Evolutionary conservation across 805 yeast species (phyloP).

Genomic region (Torulaspora delbrueckii): DNA sequence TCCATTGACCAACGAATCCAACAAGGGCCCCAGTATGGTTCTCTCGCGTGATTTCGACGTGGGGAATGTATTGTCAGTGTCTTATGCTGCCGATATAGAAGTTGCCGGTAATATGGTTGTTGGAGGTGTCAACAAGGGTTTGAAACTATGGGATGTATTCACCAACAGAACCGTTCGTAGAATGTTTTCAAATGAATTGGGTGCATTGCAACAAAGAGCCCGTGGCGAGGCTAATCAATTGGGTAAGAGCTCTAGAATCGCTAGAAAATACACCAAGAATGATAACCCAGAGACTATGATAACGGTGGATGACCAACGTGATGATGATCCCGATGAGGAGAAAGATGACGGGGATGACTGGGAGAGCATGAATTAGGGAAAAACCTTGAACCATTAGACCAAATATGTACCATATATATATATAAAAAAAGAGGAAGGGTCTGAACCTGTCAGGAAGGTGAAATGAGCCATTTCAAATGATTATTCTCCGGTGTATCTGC

Average conservation of each 20-base stretch:
- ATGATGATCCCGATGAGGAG: slow-evolving; percentile 56
- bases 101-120: slow-evolving; percentile 77
- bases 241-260: slow-evolving; percentile 67
- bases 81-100: slow-evolving; percentile 84
- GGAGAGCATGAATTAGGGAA: slow-evolving; percentile 17
- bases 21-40: slow-evolving; percentile 72
- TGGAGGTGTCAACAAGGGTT: slow-evolving; percentile 80
- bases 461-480: slow-evolving; percentile 17
- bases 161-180: slow-evolving; percentile 73
- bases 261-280: slow-evolving; percentile 59
- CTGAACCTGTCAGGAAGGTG: not conserved
- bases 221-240: slow-evolving; percentile 48
- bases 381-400: not conserved
- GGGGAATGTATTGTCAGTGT: slow-evolving; percentile 79
- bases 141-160: slow-evolving; percentile 91
- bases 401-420: slow-evolving; percentile 2
- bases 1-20: slow-evolving; percentile 34
- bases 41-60: slow-evolving; percentile 88
- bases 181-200: slow-evolving; percentile 57
- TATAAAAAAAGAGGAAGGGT: not conserved
- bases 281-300: slow-evolving; percentile 50
- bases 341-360: slow-evolving; percentile 42
- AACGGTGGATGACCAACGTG: slow-evolving; percentile 60
- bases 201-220: slow-evolving; percentile 50
- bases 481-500: slow-evolving; percentile 24